Evolutionary conservation across 164 flowering plant species (phyloP), one percentile per base, ranked within the genome.

Genomic region (Houttuynia cordata): DNA sequence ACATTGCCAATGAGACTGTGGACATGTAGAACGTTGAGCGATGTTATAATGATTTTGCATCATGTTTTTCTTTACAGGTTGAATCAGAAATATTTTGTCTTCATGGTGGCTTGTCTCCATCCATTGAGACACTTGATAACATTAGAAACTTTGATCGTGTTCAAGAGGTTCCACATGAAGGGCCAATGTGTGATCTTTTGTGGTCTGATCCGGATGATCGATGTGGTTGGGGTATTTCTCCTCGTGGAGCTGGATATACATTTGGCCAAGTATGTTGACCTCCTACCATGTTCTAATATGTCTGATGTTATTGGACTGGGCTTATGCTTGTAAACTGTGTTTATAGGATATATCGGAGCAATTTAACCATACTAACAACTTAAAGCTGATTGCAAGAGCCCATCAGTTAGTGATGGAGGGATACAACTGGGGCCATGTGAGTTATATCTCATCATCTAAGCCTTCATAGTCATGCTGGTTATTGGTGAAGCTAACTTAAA

Each of bases 191-290:
- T 68, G 97, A 91, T 73, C 88, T 91, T 45, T 75, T 91, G 42
- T 91, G 96, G 97, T 91, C 97, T 64, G 97, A 91, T 58, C 97
- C 97, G 21, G 97, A 91, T 78, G 97, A 91, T 67, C 91, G 96
- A 9, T 88, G 97, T 76, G 97, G 97, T 59, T 91, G 97, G 97
- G 97, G 97, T 63, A 91, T 91, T 65, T 91, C 97, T 53, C 97
- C 97, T 9, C 80, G 97, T 67, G 97, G 97, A 68, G 97, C 96
- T 66, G 96, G 97, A 64, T 91, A 88, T 69, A 88, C 94, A 8
- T 88, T 91, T 77, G 94, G 96, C 69, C 96, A 88, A 58, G 96
- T 91, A 78, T 45, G 60, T 25, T 51, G 40, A 2, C 55, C 53
- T 12, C n/a, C n/a, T 39, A 37, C 55, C 18, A 23, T 50, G 8